Evolutionary conservation across 805 yeast genomes (phyloP).

Genomic region (Pichia membranifaciens): DNA sequence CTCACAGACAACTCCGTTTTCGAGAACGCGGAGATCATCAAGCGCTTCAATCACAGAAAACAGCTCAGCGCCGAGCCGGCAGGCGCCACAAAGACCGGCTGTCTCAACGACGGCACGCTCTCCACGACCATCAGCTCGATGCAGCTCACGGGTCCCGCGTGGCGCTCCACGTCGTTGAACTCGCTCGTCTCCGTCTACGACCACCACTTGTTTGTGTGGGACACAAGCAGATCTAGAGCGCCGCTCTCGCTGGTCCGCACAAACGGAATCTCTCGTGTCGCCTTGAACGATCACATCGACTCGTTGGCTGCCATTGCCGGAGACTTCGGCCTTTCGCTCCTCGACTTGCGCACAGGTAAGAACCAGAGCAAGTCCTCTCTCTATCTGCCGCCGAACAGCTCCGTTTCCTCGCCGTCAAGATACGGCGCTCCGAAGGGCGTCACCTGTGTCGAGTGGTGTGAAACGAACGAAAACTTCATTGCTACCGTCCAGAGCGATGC

Average conservation of each 20-base stretch:
- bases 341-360: slow-evolving; percentile 53
- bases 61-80: slow-evolving; percentile 35
- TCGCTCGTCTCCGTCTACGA: slow-evolving; percentile 59
- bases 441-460: slow-evolving; percentile 56
- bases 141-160: slow-evolving; percentile 33
- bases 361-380: slow-evolving; percentile 23
- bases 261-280: slow-evolving; percentile 47
- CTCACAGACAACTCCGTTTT: slow-evolving; percentile 30
- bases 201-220: slow-evolving; percentile 74
- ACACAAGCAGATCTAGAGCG: slow-evolving; percentile 49
- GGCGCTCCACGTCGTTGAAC: slow-evolving; percentile 39
- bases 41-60: slow-evolving; percentile 72
- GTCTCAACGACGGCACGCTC: slow-evolving; percentile 10
- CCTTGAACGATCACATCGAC: slow-evolving; percentile 40
- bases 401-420: not conserved
- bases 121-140: slow-evolving; percentile 31
- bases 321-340: slow-evolving; percentile 64
- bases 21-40: slow-evolving; percentile 64
- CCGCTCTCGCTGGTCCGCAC: slow-evolving; percentile 53
- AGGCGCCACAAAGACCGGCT: slow-evolving; percentile 11
- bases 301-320: slow-evolving; percentile 62
- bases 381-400: slow-evolving; percentile 4
- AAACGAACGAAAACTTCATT: slow-evolving; percentile 50
- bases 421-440: slow-evolving; percentile 25
- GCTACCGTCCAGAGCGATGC: slow-evolving; percentile 59